Base-by-base conservation (phyloP, 768 basidiomycete species). In the Trametes meyenii region DNA sequence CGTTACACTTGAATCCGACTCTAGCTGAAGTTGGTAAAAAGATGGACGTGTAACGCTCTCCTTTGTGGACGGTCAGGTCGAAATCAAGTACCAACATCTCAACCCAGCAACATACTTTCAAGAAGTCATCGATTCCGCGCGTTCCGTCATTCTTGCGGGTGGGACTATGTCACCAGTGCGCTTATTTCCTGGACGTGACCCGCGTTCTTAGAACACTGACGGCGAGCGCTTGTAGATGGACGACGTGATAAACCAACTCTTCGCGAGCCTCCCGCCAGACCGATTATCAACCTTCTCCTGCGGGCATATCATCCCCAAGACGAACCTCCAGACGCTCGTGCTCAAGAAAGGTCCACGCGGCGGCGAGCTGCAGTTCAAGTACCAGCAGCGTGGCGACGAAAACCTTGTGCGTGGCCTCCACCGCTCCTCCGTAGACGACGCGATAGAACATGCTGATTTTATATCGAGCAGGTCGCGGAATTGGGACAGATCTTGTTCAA, bases 141-240 rank as follows among this genome's bases (percentile, higher is more conserved):
- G 93, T 39, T 83, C 90, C 2, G 87, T 98, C n/a, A 76, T 98
- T 29, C 78, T 99, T 40, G 96, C 97, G 8, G 96, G 96, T 10
- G 96, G 96, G 5, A 99, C 96, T 0, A 98, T 99, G 97, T 94
- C 94, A 7, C 96, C 96, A n/a, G 94, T 97, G 55, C 54, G 80
- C 76, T 16, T 0, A 1, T 19, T 19, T 17, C n/a, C 21, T 13
- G 16, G 24, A 8, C 50, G 57, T 51, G 21, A 67, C 43, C 64
- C 44, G 21, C 23, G 49, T 44, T 29, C 4, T 16, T 29, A 33
- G 7, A 5, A 29, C 13, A 46, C 29, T 45, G 12, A 40, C 14
- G 13, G 5, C 24, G 48, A 26, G 23, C 43, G 16, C 21, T 13
- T 13, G 35, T 67, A 97, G 95, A 90, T 96, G 51, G 86, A 88